Evolutionary conservation across 306 rosid species (phyloP).

Genomic region (Castanopsis chinensis): DNA sequence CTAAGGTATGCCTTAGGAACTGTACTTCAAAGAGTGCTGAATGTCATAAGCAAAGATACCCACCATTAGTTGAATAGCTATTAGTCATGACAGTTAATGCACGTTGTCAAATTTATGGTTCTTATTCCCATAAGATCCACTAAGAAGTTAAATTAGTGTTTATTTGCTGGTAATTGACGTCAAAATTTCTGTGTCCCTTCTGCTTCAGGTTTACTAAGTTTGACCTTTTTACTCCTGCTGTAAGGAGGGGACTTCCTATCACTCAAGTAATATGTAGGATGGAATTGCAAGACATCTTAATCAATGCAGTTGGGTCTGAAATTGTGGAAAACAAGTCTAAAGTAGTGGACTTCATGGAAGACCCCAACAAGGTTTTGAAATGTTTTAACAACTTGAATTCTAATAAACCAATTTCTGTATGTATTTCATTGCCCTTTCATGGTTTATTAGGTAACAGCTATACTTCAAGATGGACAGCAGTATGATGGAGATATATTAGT

Average conservation of each 20-base stretch:
- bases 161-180: too few relatives aligned
- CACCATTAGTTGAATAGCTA: too few relatives aligned
- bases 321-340: conserved; percentile 41
- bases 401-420: neutral
- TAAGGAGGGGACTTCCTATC: neutral
- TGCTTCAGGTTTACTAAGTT: too few relatives aligned
- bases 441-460: conserved; percentile 30
- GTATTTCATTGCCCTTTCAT: conserved; percentile 1
- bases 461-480: conserved; percentile 42
- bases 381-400: conserved; percentile 4
- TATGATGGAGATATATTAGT: conserved; percentile 40
- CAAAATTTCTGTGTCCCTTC: too few relatives aligned
- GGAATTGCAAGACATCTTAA: conserved; percentile 44
- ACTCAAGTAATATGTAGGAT: conserved; percentile 45
- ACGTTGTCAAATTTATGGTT: too few relatives aligned
- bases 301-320: conserved; percentile 39
- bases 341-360: conserved; percentile 44
- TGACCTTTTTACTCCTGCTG: too few relatives aligned
- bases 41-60: too few relatives aligned
- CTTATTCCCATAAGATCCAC: too few relatives aligned
- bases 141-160: too few relatives aligned
- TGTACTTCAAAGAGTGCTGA: too few relatives aligned
- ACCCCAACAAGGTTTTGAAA: conserved; percentile 28
- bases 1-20: too few relatives aligned
- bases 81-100: too few relatives aligned